Evolutionary conservation across 108 stramenopile species (phyloP).

Genomic region (Cylindrotheca fusiformis): DNA sequence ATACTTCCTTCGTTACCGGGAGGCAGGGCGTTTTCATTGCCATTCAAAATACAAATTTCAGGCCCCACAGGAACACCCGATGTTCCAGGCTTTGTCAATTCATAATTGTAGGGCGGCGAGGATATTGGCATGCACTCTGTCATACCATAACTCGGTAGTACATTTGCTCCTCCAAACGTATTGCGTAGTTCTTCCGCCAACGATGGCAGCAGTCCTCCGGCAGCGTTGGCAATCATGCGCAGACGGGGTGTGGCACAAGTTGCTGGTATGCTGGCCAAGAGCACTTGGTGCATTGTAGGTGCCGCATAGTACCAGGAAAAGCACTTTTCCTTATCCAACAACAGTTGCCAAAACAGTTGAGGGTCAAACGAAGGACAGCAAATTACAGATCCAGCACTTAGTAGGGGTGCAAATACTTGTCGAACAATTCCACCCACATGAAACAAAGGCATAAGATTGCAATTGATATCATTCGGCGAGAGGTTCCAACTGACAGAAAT

Average conservation of each 20-base stretch:
- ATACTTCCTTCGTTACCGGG: constrained; percentile 49
- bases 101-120: constrained; percentile 53
- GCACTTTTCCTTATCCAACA: constrained; percentile 1
- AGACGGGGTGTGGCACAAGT: constrained; percentile 2
- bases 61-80: constrained; percentile 61
- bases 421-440: constrained; percentile 52
- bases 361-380: constrained; percentile 54
- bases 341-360: constrained; percentile 36
- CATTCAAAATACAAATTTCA: constrained; percentile 48
- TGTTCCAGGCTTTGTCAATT: constrained; percentile 55
- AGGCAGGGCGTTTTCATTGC: constrained; percentile 23
- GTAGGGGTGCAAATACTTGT: constrained; percentile 41
- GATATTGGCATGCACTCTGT: constrained; percentile 78
- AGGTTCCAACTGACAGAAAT: constrained; percentile 52
- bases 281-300: constrained; percentile 69
- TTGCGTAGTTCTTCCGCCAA: constrained; percentile 41
- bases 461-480: constrained; percentile 40
- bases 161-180: constrained; percentile 31
- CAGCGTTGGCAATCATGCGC: constrained; percentile 73
- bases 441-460: constrained; percentile 75
- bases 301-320: constrained; percentile 72
- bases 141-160: constrained; percentile 72
- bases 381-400: constrained; percentile 48
- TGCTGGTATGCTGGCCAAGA: constrained; percentile 23
- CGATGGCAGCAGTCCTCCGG: constrained; percentile 55